A percentile compares a stretch with the other conserved stretches of the same genome.
Evolutionary conservation across 306 rosid genomes (phyloP).

Genomic region (Cicer pinnatifidum): DNA sequence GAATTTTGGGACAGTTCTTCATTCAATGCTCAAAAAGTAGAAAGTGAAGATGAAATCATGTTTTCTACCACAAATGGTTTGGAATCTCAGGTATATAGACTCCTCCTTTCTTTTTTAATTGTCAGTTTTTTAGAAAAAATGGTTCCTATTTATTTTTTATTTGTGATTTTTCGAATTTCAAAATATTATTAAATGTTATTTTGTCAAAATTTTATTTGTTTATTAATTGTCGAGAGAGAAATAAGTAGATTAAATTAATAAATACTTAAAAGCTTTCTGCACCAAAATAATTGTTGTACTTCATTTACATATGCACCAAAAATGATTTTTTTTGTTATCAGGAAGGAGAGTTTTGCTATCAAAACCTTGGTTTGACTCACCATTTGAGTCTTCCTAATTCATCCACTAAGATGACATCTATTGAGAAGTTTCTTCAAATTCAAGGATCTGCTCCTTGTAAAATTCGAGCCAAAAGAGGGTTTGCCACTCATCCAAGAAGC

Average conservation of each 20-base stretch:
- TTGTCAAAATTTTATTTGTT: no score
- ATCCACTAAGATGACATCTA: conserved; percentile 52
- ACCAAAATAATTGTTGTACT: no score
- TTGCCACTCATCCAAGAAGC: conserved; percentile 95
- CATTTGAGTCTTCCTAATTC: conserved; percentile 74
- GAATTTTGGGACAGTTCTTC: conserved; percentile 65
- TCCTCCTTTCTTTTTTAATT: no score
- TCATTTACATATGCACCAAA: no score
- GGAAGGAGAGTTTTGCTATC: conserved; percentile 53
- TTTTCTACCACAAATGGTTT: conserved; percentile 59
- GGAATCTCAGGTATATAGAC: conserved; percentile 61
- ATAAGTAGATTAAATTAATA: no score
- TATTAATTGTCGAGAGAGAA: no score
- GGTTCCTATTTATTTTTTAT: no score
- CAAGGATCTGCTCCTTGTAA: conserved; percentile 76
- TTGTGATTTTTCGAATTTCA: no score
- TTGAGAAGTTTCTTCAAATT: conserved; percentile 61
- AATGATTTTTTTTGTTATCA: conserved; percentile 14
- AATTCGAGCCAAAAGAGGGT: conserved; percentile 90
- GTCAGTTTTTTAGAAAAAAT: no score
- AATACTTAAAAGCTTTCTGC: no score
- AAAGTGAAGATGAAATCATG: conserved; percentile 59
- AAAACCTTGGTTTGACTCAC: conserved; percentile 56
- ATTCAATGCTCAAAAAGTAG: conserved; percentile 55
- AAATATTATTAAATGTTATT: no score